Evolutionary conservation across 371 early-diverging fungal genomes (phyloP), one percentile per base, ranked within the genome.

Genomic region (Cokeromyces recurvatus): DNA sequence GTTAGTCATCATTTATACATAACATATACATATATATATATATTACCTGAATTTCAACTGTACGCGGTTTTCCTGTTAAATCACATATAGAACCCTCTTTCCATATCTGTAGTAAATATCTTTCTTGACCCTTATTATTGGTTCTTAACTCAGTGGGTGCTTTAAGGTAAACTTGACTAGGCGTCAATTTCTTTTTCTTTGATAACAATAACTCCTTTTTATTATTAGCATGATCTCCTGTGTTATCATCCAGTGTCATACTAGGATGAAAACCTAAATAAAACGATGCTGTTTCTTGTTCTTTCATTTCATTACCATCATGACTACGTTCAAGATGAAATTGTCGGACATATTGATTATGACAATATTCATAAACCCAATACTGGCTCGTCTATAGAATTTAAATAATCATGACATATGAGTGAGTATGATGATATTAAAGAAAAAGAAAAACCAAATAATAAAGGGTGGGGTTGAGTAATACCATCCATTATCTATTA

Each of bases 311-410:
- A 25, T 54, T 48, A 2, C 54, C 62, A 39, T 60, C 48, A 35
- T 65, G 59, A 5, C 42, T 47, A 10, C 60, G 59, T 21, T 68
- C 68, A 12, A 68, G 54, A 45, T 89, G 86, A 54, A 71, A 87
- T 61, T 91, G 92, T 3, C 88, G 82, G 14, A 91, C 79, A 35
- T 80, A 66, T 27, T 58, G 64, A 36, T 66, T 63, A 59, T 86
- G 89, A 53, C 92, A 91, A 56, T 82, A 87, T 62, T 91, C 90
- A 49, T 88, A 91, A 0, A 81, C 69, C 89, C 89, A 91, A 63
- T 82, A 90, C 15, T 75, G 80, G 21, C 66, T 63, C 15, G 59
- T 53, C 78, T 88, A 70, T 38, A 5, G 12, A 9, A n/a, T n/a
- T n/a, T n/a, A n/a, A n/a, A n/a, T n/a, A n/a, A n/a, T n/a, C n/a